Evolutionary conservation across 1,284 basidiomycete genomes (phyloP).

Genomic region (Paramarasmius palmivorus): DNA sequence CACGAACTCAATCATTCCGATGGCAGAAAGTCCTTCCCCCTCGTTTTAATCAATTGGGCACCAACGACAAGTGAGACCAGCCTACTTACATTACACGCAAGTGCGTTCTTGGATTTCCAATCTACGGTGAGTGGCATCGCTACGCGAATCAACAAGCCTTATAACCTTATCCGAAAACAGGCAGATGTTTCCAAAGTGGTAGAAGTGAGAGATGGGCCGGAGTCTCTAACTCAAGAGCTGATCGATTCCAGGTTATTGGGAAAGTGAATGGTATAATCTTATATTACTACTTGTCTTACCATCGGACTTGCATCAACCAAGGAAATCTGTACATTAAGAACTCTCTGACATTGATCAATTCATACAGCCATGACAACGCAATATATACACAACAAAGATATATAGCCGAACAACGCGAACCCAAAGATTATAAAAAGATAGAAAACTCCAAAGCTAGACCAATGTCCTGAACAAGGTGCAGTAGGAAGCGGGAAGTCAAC

Average conservation of each 20-base stretch:
- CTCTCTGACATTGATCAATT: too few species aligned
- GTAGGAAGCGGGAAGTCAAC: too few species aligned
- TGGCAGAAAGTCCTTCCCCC: constrained; percentile 83
- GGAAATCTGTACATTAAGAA: too few species aligned
- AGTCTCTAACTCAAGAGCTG: constrained; percentile 71
- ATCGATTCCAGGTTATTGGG: constrained; percentile 65
- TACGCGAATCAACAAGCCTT: too few species aligned
- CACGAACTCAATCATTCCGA: constrained; percentile 84
- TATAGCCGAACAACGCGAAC: too few species aligned
- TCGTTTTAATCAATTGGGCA: constrained; percentile 86
- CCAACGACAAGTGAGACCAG: constrained; percentile 75
- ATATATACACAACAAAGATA: too few species aligned
- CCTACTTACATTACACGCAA: constrained; percentile 82
- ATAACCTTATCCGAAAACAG: constrained; percentile 45
- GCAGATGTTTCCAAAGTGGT: constrained; percentile 75
- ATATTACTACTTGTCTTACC: too few species aligned
- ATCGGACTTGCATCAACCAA: too few species aligned
- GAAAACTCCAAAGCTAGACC: too few species aligned
- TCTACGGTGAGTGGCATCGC: constrained; percentile 50
- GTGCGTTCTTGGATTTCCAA: constrained; percentile 80
- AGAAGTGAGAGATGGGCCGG: constrained; percentile 80
- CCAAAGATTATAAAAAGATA: too few species aligned
- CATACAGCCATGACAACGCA: too few species aligned
- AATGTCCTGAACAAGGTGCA: too few species aligned
- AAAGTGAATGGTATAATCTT: constrained; percentile 1